phyloP scores from a whole-genome alignment of 73 alveolate genomes.

The Paraurostyla sp. region DNA sequence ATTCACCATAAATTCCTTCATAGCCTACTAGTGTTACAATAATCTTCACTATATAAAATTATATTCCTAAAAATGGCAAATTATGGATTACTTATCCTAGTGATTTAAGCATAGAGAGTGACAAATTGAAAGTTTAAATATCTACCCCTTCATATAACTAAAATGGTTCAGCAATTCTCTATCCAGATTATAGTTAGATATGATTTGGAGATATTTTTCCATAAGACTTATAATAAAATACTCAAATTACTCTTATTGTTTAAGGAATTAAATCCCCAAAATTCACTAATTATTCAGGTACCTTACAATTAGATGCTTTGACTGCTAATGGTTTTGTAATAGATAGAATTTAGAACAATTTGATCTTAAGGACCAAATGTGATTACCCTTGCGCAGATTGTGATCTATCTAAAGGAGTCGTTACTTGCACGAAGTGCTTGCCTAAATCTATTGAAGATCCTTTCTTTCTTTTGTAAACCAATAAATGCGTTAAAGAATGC shows the following conservation, averaged over 20 bases:
- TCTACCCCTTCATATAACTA: neutral
- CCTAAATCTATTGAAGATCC: neutral
- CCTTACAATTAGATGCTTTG: neutral
- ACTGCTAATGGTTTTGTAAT: neutral
- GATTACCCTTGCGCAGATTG: constrained; percentile 37
- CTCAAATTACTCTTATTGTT: neutral
- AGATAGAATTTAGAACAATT: neutral
- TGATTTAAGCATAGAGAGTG: neutral
- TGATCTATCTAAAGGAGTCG: neutral
- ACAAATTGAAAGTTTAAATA: neutral
- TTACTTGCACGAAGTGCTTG: neutral
- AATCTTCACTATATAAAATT: neutral
- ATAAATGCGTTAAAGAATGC: neutral
- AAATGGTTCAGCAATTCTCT: neutral
- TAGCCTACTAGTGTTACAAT: neutral
- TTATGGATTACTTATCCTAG: neutral
- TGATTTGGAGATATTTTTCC: neutral
- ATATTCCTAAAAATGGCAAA: neutral
- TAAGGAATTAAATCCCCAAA: neutral
- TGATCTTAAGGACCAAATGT: neutral
- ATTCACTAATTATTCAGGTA: neutral
- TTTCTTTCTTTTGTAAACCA: neutral
- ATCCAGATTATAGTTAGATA: neutral
- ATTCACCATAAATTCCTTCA: neutral
- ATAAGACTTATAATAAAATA: neutral